Evolutionary conservation across 345 rosid species (phyloP).

Genomic region (Salix caprea): DNA sequence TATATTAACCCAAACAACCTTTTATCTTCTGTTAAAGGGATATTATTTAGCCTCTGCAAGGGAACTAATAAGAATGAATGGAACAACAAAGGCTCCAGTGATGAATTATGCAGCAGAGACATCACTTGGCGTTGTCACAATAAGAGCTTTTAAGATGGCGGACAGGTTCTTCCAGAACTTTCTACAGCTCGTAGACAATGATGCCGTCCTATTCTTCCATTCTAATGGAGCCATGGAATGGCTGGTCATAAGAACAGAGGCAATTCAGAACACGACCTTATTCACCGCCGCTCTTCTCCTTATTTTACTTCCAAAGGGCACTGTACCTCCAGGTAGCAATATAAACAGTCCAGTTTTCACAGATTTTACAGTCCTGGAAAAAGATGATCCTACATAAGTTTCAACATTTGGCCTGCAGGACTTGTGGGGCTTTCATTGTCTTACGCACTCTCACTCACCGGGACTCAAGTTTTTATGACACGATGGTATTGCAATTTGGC

Average conservation of each 20-base stretch:
- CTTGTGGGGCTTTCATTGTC: constrained; percentile 23
- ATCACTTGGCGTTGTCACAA: constrained; percentile 72
- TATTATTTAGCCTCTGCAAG: constrained; percentile 78
- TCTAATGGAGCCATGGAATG: constrained; percentile 80
- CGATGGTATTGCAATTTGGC: constrained; percentile 28
- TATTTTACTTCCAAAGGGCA: constrained; percentile 61
- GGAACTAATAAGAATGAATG: constrained; percentile 77
- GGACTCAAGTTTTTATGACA: constrained; percentile 16
- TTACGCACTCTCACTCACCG: constrained; percentile 21
- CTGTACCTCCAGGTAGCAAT: constrained; percentile 30
- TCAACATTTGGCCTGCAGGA: constrained; percentile 4
- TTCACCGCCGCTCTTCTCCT: constrained; percentile 70
- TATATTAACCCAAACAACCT: too few species aligned
- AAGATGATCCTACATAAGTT: neutral
- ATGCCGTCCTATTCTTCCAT: constrained; percentile 69
- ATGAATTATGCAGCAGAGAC: constrained; percentile 89
- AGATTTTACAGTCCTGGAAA: neutral
- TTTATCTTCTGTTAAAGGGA: constrained; percentile 26
- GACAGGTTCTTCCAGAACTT: constrained; percentile 62
- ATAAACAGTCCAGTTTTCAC: neutral
- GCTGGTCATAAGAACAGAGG: constrained; percentile 64
- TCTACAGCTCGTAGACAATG: constrained; percentile 59
- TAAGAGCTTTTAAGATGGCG: constrained; percentile 65
- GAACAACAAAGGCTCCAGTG: constrained; percentile 92
- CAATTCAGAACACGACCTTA: constrained; percentile 63